phyloP scores from a whole-genome alignment of 176 grass and related monocot genomes.

The Musa troglodytarum region DNA sequence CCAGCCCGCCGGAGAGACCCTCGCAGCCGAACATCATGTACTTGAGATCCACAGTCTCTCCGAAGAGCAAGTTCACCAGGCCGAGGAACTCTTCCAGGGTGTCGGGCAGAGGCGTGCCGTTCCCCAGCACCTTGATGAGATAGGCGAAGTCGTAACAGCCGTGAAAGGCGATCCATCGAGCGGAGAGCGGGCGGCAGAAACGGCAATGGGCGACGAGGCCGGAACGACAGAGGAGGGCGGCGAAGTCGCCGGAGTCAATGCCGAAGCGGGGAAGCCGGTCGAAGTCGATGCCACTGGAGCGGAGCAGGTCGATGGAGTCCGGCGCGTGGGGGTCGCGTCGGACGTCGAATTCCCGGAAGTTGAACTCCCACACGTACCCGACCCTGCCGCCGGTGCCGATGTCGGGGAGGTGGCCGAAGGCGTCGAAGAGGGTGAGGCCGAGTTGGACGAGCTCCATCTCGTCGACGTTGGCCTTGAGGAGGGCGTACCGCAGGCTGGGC shows the following conservation, averaged over 20 bases:
- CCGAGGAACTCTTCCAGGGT: slow-evolving; percentile 16
- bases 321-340: neutral
- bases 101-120: slow-evolving; percentile 3
- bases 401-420: neutral
- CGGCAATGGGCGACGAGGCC: neutral
- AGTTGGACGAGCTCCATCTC: neutral
- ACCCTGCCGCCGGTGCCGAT: neutral
- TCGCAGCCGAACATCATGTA: slow-evolving; percentile 17
- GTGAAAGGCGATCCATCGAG: neutral
- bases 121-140: neutral
- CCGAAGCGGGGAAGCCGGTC: neutral
- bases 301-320: slow-evolving; percentile 3
- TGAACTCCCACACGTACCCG: slow-evolving; percentile 4
- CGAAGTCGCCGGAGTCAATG: neutral
- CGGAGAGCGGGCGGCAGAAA: neutral
- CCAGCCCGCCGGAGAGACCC: slow-evolving; percentile 18
- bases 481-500: neutral
- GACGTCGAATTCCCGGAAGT: slow-evolving; percentile 1
- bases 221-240: neutral
- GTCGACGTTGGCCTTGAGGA: slow-evolving; percentile 13
- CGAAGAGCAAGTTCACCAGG: neutral
- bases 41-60: neutral
- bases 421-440: slow-evolving; percentile 7
- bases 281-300: neutral
- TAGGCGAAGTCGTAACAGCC: neutral